Percentiles rank a stretch among this genome's conserved stretches.
Conservation (phyloP, 164 flowering plant genomes). For the Cinnamomum micranthum region DNA sequence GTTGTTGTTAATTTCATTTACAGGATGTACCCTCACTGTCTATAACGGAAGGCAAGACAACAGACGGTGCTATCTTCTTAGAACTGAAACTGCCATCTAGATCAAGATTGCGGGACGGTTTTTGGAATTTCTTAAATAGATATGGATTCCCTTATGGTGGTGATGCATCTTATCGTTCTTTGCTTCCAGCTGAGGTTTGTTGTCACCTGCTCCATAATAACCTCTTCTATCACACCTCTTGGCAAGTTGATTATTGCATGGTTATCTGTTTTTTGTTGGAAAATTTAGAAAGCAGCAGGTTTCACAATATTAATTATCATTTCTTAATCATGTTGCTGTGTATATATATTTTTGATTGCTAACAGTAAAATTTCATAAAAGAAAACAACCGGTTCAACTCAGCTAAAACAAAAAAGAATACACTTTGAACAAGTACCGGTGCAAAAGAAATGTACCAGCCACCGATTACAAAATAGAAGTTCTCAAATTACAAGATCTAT, state of each 20-base stretch:
- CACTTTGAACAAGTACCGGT: no score
- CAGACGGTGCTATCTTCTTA: conserved; percentile 59
- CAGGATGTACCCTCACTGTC: conserved; percentile 36
- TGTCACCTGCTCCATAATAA: conserved; percentile 2
- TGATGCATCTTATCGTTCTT: conserved; percentile 31
- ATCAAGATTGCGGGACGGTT: conserved; percentile 27
- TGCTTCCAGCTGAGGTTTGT: conserved; percentile 86
- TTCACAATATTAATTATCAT: background rate
- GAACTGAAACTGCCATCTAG: conserved; percentile 54
- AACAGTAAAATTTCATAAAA: no score
- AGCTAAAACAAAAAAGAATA: no score
- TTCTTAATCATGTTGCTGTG: no score
- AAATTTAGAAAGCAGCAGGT: background rate
- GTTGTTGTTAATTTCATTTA: background rate
- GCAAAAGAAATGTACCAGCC: no score
- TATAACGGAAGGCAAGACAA: conserved; percentile 44
- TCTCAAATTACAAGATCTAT: no score
- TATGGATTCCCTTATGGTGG: conserved; percentile 76
- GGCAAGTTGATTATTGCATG: background rate
- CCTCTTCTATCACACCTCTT: background rate
- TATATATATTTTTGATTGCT: no score
- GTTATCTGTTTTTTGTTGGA: background rate
- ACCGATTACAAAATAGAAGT: no score
- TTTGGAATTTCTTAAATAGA: conserved; percentile 75
- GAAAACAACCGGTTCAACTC: no score